Base-by-base conservation (phyloP, 345 rosid species). In the Excoecaria cochinchinensis region DNA sequence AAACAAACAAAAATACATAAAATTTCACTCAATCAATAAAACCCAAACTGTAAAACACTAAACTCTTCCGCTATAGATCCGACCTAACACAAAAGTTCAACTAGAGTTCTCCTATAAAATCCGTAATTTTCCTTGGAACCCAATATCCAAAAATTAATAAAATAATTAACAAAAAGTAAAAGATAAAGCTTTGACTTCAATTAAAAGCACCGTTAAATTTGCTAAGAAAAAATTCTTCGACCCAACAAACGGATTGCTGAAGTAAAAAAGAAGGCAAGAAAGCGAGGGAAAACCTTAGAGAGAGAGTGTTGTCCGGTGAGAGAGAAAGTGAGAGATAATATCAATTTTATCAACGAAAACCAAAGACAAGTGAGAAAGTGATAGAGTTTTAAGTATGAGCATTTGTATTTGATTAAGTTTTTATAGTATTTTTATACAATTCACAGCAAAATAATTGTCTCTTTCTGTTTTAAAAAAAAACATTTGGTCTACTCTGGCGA, bases 401-500 rank as follows among this genome's bases (percentile, higher is more conserved):
- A n/a, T 25, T 68, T 6, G 4, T 70, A 63, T 56, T 19, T n/a
- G 7, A 56, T 56, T 19, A 21, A 61, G 17, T 31, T 61, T 61
- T 1, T 39, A 22, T 12, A 36, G 36, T 13, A 61, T 1, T 61
- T 52, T 7, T 14, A 52, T 52, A 52, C 8, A 52, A 52, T 52
- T 52, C 56, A 1, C 19, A 17, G 19, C 56, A 12, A 4, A 40
- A 4, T 3, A 19, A 10, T 19, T 6, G 21, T 11, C 21, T 11
- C 8, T 22, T 8, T 62, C 0, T 12, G 5, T 31, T 31, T 14
- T 12, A 62, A 62, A 14, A 12, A 62, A 17, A 38, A 6, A 24
- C 8, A 7, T 5, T 21, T 15, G 78, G 78, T 76, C 78, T 58
- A 57, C 60, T 47, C 44, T 38, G 73, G 78, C 50, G 70, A 74